These are phyloP conservation scores for Aegilops umbellulata DNA, from an alignment of 176 grass and related monocot species.

Conservation along the genomic window DNA sequence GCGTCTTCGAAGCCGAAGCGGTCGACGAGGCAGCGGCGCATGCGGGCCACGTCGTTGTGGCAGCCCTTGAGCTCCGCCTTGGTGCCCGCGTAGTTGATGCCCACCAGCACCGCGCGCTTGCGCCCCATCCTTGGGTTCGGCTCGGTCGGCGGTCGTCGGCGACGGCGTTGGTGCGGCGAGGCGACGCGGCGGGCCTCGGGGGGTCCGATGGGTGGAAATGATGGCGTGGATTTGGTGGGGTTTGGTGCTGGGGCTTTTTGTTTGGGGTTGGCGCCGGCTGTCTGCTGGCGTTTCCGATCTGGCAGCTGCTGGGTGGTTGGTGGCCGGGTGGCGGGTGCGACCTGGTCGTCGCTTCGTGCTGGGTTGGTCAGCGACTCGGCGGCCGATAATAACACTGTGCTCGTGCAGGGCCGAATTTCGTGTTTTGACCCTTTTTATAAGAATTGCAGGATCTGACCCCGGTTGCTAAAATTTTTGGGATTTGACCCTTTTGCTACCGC, in stretches of 20 bases:
- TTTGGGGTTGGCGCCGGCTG: neutral
- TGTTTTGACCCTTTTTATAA: no score
- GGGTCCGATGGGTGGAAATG: neutral
- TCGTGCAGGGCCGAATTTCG: no score
- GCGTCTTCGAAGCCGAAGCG: conserved; percentile 58
- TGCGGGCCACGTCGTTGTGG: conserved; percentile 75
- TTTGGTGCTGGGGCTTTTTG: neutral
- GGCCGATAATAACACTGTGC: neutral
- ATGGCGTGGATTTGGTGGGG: neutral
- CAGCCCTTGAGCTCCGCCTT: conserved; percentile 74
- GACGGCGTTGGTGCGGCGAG: neutral
- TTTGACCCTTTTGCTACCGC: no score
- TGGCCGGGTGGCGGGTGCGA: neutral
- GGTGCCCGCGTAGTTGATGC: conserved; percentile 83
- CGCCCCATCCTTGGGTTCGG: conserved; percentile 32
- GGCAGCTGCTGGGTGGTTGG: neutral
- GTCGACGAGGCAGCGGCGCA: conserved; percentile 59
- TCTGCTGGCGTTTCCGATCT: conserved; percentile 32
- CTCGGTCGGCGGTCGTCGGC: neutral
- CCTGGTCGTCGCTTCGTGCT: neutral
- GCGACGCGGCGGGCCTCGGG: neutral
- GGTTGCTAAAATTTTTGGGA: no score
- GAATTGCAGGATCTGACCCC: no score
- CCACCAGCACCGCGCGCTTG: conserved; percentile 66
- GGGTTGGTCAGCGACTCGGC: neutral